Evolutionary conservation across 2,329 filamentous ascomycete genomes (phyloP).

Genomic region (Sordariomycetes sp.): DNA sequence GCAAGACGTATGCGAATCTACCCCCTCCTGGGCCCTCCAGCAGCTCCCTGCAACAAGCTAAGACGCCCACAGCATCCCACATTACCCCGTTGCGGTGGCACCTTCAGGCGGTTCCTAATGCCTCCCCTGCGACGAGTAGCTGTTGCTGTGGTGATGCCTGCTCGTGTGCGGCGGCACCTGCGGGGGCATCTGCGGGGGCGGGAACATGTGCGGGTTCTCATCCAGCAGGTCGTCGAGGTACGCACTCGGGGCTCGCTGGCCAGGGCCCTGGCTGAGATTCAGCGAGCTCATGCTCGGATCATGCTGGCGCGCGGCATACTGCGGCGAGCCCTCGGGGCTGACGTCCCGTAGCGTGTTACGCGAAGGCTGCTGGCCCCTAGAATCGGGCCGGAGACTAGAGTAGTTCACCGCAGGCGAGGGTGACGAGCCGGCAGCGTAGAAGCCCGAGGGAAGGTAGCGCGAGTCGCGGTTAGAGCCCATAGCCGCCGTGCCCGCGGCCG

Average conservation of each 20-base stretch:
- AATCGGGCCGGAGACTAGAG: conserved; percentile 50
- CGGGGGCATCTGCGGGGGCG: conserved; percentile 29
- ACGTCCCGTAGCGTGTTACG: conserved; percentile 31
- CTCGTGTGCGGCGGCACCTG: conserved; percentile 19
- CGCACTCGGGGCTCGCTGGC: conserved; percentile 71
- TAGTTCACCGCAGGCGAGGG: conserved; percentile 37
- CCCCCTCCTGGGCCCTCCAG: neutral
- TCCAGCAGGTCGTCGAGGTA: conserved; percentile 86
- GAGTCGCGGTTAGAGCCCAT: conserved; percentile 57
- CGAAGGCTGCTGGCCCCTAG: conserved; percentile 34
- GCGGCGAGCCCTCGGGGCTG: conserved; percentile 57
- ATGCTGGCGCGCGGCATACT: conserved; percentile 31
- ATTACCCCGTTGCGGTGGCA: neutral
- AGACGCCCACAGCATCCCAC: neutral
- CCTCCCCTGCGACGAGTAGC: conserved; percentile 13
- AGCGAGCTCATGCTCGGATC: conserved; percentile 55
- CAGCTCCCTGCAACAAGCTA: neutral
- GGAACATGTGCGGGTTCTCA: conserved; percentile 49
- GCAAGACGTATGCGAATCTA: neutral
- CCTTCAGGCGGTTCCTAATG: conserved; percentile 4
- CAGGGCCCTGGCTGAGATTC: conserved; percentile 53
- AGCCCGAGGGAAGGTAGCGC: conserved; percentile 79
- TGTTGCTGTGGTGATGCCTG: conserved; percentile 14
- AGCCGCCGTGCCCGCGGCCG: conserved; percentile 60
- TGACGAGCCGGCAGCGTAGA: conserved; percentile 63